phyloP scores from a whole-genome alignment of 2,329 filamentous ascomycete genomes.

The Curvularia sp. region DNA sequence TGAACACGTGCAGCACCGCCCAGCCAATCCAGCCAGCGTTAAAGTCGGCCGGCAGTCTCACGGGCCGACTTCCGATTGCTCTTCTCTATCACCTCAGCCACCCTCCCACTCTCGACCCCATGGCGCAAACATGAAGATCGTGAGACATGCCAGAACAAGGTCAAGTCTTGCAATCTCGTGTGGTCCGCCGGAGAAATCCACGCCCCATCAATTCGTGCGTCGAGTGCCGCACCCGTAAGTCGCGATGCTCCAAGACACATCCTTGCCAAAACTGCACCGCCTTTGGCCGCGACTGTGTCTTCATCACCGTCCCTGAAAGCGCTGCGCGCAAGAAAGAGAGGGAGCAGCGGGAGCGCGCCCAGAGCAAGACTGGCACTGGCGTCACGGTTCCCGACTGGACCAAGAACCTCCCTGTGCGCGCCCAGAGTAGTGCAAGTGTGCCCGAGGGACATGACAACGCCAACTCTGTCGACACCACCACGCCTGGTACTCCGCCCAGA shows the following conservation, averaged over 20 bases:
- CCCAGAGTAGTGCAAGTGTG: conserved; percentile 36
- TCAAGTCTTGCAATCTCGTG: conserved; percentile 48
- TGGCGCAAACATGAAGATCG: conserved; percentile 45
- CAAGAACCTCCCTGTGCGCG: conserved; percentile 47
- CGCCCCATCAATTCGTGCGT: conserved; percentile 51
- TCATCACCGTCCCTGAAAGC: conserved; percentile 50
- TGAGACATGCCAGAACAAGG: conserved; percentile 49
- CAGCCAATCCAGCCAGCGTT: conserved; percentile 7
- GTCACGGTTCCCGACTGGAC: conserved; percentile 45
- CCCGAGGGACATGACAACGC: conserved; percentile 40
- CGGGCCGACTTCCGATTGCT: conserved; percentile 32
- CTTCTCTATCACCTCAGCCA: conserved; percentile 27
- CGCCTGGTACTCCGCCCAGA: conserved; percentile 48
- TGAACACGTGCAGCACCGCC: conserved; percentile 25
- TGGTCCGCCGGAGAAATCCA: conserved; percentile 50
- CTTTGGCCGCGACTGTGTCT: conserved; percentile 50
- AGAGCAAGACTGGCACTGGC: conserved; percentile 38
- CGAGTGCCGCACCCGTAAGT: conserved; percentile 50
- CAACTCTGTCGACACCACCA: conserved; percentile 44
- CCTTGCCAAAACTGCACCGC: conserved; percentile 52
- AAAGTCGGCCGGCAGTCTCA: conserved; percentile 17
- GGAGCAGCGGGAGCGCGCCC: conserved; percentile 43
- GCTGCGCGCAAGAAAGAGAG: conserved; percentile 49
- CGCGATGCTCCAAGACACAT: conserved; percentile 50
- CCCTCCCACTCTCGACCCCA: conserved; percentile 28